Conservation (phyloP, 345 rosid genomes). For the Hirschfeldia incana region DNA sequence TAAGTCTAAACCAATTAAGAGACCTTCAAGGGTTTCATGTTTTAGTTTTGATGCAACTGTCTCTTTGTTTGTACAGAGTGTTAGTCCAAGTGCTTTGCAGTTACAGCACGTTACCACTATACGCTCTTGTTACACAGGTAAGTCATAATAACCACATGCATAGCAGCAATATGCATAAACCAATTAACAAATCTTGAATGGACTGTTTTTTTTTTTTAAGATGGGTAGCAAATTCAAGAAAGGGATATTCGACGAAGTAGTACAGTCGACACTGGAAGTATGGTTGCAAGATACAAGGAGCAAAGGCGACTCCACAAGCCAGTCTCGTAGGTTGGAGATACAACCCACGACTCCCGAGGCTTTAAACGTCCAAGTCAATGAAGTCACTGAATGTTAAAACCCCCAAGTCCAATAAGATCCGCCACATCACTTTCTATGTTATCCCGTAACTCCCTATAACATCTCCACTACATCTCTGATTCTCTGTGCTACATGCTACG, state of each 20-base stretch:
- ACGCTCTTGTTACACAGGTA: constrained; percentile 78
- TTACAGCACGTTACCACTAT: constrained; percentile 79
- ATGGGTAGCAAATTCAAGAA: constrained; percentile 72
- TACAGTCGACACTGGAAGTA: constrained; percentile 24
- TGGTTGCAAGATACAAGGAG: constrained; percentile 34
- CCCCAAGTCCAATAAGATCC: neutral
- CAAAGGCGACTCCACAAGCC: constrained; percentile 30
- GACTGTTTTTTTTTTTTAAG: constrained; percentile 28
- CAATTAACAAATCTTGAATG: neutral
- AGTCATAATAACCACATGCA: neutral
- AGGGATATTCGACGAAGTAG: constrained; percentile 44
- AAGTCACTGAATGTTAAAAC: constrained; percentile 7
- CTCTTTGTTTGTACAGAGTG: constrained; percentile 47
- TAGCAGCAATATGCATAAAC: neutral
- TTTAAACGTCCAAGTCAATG: constrained; percentile 3
- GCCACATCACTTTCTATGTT: neutral
- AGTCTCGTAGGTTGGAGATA: constrained; percentile 25
- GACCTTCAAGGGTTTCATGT: neutral
- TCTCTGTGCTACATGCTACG: neutral
- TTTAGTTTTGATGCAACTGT: neutral
- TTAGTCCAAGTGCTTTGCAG: constrained; percentile 88
- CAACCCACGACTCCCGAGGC: constrained; percentile 26
- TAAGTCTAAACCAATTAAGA: neutral
- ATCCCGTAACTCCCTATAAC: neutral
- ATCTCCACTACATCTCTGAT: neutral